Evolutionary conservation across 306 rosid genomes (phyloP).

Genomic region (Trifolium fragiferum): DNA sequence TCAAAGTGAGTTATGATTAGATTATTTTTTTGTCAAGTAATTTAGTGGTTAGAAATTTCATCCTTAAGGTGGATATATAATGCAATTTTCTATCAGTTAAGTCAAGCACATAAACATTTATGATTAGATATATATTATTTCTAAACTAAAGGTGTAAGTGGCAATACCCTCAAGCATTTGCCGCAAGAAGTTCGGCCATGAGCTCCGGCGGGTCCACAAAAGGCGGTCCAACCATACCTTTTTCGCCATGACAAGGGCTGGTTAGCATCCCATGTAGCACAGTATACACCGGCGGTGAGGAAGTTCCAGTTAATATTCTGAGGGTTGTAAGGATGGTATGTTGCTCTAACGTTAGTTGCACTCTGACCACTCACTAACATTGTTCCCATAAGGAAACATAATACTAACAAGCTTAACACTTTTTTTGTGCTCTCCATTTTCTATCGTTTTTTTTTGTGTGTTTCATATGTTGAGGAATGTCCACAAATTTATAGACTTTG

Average conservation of each 20-base stretch:
- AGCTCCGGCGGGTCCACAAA: background rate
- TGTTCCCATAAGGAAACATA: background rate
- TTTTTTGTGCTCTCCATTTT: constrained; percentile 22
- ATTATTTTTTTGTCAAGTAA: too few relatives aligned
- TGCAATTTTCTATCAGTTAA: too few relatives aligned
- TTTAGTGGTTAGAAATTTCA: too few relatives aligned
- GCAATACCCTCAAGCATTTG: background rate
- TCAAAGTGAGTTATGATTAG: too few relatives aligned
- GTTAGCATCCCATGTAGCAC: background rate
- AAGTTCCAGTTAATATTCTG: constrained; percentile 53
- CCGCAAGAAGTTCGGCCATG: background rate
- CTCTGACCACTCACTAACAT: constrained; percentile 39
- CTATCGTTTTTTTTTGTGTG: background rate
- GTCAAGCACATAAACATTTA: too few relatives aligned
- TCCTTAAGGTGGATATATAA: too few relatives aligned
- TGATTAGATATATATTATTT: too few relatives aligned
- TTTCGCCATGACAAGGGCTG: constrained; percentile 1
- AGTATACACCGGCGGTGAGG: constrained; percentile 21
- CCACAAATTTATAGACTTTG: constrained; percentile 6
- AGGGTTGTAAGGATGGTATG: constrained; percentile 67
- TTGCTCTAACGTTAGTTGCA: constrained; percentile 60
- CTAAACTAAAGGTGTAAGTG: background rate
- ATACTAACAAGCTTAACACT: constrained; percentile 8
- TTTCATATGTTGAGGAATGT: background rate
- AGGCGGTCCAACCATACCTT: constrained; percentile 13